Base-by-base conservation (phyloP, 208 protist species). In the Wallacemonas sp. region DNA sequence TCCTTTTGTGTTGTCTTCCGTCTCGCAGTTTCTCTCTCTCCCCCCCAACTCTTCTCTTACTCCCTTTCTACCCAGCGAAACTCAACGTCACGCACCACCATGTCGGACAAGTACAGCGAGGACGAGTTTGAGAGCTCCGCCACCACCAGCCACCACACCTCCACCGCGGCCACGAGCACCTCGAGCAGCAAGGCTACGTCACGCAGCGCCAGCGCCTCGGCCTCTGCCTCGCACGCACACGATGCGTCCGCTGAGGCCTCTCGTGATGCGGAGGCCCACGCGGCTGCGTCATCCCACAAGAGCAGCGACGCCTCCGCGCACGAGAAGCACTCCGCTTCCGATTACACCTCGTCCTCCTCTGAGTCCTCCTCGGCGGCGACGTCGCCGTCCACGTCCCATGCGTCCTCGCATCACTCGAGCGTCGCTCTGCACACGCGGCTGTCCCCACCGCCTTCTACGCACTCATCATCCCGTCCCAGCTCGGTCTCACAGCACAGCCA, bases 81-180 rank as follows among this genome's bases (percentile, higher is more conserved):
- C n/a, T n/a, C n/a, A n/a, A n/a, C n/a, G n/a, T n/a, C n/a, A n/a
- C n/a, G n/a, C n/a, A n/a, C n/a, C n/a, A n/a, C 29, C 16, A 59
- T 59, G 52, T 59, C 52, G 0, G 52, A 59, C 52, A 36, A 57
- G 29, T 84, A 84, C 67, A 55, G 26, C 18, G 70, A 79, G 3
- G 72, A 79, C 26, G 76, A 73, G 42, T 84, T 84, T 46, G 78
- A 84, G 48, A 77, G 63, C 52, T 68, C 49, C 2, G 42, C 48
- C 33, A 32, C 46, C 12, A 38, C 41, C 55, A 50, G 46, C 49
- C 20, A 41, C 28, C 18, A 2, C 46, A 65, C 3, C 33, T 63
- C 16, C 26, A 59, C 31, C 20, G 7, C 4, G 61, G 73, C 3
- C 33, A 67, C 31, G 7, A 44, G 29, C 5, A 10, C 18, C 7